phyloP scores from a whole-genome alignment of 495 filamentous ascomycete species.

The Achaetomiella virescens region DNA sequence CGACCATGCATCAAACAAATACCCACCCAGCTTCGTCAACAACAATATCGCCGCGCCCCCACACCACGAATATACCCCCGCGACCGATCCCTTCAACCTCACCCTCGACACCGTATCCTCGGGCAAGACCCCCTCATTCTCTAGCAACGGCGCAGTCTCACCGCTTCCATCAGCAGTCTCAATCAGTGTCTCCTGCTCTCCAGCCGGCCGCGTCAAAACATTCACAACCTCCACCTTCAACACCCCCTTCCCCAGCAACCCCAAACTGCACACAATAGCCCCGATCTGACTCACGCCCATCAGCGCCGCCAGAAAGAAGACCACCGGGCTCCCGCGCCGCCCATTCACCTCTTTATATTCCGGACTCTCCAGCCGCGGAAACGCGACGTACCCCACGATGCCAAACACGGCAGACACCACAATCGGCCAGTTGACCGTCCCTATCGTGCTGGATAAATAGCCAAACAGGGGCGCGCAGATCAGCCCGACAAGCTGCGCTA shows the following conservation, averaged over 20 bases:
- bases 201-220: slow-evolving; percentile 8
- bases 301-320: slow-evolving; percentile 71
- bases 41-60: slow-evolving; percentile 89
- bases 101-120: slow-evolving; percentile 35
- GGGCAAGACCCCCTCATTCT: slow-evolving; percentile 11
- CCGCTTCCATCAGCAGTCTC: slow-evolving; percentile 17
- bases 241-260: slow-evolving; percentile 73
- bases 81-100: slow-evolving; percentile 84
- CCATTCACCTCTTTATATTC: slow-evolving; percentile 54
- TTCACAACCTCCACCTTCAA: slow-evolving; percentile 47
- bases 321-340: slow-evolving; percentile 53
- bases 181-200: slow-evolving; percentile 25
- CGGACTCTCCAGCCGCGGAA: slow-evolving; percentile 65
- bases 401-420: slow-evolving; percentile 64
- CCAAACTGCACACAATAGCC: slow-evolving; percentile 86
- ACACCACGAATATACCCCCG: slow-evolving; percentile 84
- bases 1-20: slow-evolving; percentile 66
- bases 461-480: slow-evolving; percentile 83
- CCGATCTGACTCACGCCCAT: slow-evolving; percentile 91
- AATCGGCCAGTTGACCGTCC: slow-evolving; percentile 70
- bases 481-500: slow-evolving; percentile 79
- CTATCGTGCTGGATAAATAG: slow-evolving; percentile 59
- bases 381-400: slow-evolving; percentile 65
- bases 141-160: slow-evolving; percentile 32
- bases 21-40: slow-evolving; percentile 87